Evolutionary conservation across 768 basidiomycete species (phyloP).

Genomic region (Boletus rufocinnamomeus): DNA sequence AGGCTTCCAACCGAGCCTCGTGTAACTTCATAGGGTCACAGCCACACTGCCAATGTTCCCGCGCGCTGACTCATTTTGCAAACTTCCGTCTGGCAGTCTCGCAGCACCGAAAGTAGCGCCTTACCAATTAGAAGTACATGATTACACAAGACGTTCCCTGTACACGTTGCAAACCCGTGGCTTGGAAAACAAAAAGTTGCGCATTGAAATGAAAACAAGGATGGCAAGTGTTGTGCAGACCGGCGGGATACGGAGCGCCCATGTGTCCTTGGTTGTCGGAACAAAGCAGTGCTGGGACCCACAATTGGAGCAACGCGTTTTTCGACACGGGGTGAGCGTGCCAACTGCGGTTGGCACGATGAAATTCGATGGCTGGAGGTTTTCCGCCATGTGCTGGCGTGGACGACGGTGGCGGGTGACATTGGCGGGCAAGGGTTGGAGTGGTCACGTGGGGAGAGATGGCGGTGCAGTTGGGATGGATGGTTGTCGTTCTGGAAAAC

Average conservation of each 20-base stretch:
- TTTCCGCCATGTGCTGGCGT: neutral
- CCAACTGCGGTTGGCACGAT: slow-evolving; percentile 5
- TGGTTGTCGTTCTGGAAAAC: slow-evolving; percentile 14
- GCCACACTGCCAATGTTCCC: slow-evolving; percentile 18
- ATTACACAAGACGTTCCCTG: neutral
- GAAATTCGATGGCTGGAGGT: neutral
- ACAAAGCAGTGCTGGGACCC: slow-evolving; percentile 3
- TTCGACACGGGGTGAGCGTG: slow-evolving; percentile 1
- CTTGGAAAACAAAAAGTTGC: neutral
- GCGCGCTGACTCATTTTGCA: neutral
- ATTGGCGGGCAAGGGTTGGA: neutral
- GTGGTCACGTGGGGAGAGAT: slow-evolving; percentile 14
- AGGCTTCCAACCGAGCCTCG: slow-evolving; percentile 22
- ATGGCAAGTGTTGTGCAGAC: slow-evolving; percentile 2
- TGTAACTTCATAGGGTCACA: slow-evolving; percentile 27
- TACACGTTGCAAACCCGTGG: slow-evolving; percentile 29
- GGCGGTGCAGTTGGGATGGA: slow-evolving; percentile 8
- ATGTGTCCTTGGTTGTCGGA: slow-evolving; percentile 24
- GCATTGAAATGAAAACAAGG: neutral
- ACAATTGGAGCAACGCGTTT: slow-evolving; percentile 4
- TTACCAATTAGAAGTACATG: slow-evolving; percentile 18
- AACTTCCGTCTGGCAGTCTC: neutral
- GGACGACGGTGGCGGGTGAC: neutral
- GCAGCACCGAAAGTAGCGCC: neutral
- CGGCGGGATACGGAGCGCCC: slow-evolving; percentile 19